Conservation (phyloP, 371 early-diverging fungal species). For the Mucor velutinosus region DNA sequence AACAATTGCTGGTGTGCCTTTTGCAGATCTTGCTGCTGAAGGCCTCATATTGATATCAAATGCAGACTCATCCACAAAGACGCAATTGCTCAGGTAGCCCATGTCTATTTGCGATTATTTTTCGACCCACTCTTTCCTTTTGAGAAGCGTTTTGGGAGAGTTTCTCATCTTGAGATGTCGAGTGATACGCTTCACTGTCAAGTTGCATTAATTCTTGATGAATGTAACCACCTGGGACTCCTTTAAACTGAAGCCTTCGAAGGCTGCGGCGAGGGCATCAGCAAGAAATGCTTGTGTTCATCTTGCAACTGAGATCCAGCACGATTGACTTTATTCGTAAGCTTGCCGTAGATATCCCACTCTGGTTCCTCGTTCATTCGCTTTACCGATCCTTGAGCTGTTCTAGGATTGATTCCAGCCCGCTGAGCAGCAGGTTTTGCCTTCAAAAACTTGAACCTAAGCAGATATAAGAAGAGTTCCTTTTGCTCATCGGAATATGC, state of each 20-base stretch:
- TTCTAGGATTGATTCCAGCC: not conserved
- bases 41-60: slow-evolving; percentile 22
- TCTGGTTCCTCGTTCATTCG: slow-evolving; percentile 9
- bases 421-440: slow-evolving; percentile 10
- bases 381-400: slow-evolving; percentile 11
- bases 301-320: slow-evolving; percentile 13
- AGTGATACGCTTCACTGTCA: slow-evolving; percentile 12
- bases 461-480: slow-evolving; percentile 13
- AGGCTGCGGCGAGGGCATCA: slow-evolving; percentile 8
- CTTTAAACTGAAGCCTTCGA: slow-evolving; percentile 14
- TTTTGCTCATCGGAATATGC: slow-evolving; percentile 10
- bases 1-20: slow-evolving; percentile 21
- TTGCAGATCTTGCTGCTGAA: slow-evolving; percentile 17
- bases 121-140: slow-evolving; percentile 4
- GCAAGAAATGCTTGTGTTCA: slow-evolving; percentile 12
- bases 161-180: slow-evolving; percentile 5
- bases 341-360: slow-evolving; percentile 9
- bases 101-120: slow-evolving; percentile 15
- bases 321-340: slow-evolving; percentile 4
- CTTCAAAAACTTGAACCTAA: slow-evolving; percentile 16
- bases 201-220: slow-evolving; percentile 17
- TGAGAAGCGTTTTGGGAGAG: not conserved
- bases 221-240: slow-evolving; percentile 9
- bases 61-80: slow-evolving; percentile 25
- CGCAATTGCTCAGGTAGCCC: slow-evolving; percentile 16